A percentile compares a stretch with the other conserved stretches of the same genome.
Conservation (phyloP, 179 eudicot genomes). For the Monotropa hypopitys region DNA sequence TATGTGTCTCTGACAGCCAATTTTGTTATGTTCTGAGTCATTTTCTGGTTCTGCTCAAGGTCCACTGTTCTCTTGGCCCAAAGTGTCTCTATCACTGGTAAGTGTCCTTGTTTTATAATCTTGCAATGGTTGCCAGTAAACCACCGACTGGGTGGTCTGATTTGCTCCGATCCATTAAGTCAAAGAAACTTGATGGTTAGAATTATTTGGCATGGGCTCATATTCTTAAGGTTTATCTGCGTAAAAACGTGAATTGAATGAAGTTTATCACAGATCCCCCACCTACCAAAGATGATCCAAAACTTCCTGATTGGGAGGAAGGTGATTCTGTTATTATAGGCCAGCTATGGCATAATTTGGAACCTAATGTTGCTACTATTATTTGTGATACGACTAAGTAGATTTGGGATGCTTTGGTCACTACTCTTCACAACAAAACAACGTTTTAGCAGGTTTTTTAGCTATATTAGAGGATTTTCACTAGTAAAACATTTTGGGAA, state of each 20-base stretch:
- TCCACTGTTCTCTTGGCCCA: no score
- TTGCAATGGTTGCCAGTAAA: no score
- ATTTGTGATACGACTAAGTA: not conserved
- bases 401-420: not conserved
- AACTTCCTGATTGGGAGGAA: not conserved
- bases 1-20: no score
- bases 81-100: no score
- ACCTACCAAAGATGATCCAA: not conserved
- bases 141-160: not conserved
- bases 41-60: not conserved
- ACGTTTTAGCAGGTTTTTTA: not conserved
- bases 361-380: not conserved
- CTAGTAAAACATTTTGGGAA: not conserved
- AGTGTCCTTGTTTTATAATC: no score
- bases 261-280: not conserved
- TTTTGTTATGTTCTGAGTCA: not conserved
- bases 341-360: not conserved
- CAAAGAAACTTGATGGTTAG: not conserved
- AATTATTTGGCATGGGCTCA: not conserved
- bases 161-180: not conserved
- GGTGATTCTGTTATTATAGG: not conserved
- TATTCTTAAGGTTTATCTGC: not conserved
- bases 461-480: not conserved
- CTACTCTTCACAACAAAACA: not conserved
- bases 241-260: not conserved